Evolutionary conservation across 257 asterid species (phyloP).

Genomic region (Forsythia viridissima): DNA sequence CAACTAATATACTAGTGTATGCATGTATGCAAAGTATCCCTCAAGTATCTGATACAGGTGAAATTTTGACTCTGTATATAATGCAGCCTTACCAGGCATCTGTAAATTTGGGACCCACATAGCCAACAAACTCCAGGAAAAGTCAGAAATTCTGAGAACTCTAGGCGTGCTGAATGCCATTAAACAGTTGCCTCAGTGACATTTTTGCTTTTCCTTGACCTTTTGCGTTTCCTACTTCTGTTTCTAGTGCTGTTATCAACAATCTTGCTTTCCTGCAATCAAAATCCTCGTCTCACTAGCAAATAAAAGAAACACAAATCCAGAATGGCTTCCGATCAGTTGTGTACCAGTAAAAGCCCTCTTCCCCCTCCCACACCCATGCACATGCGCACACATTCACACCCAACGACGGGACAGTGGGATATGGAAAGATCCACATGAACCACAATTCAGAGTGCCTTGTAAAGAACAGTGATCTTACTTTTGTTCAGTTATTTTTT

Average conservation of each 20-base stretch:
- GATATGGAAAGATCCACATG: background rate
- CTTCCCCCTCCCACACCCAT: background rate
- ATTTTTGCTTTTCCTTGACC: constrained; percentile 40
- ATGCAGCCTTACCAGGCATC: constrained; percentile 7
- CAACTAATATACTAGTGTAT: background rate
- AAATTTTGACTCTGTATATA: constrained; percentile 5
- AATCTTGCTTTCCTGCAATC: constrained; percentile 31
- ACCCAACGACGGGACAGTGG: background rate
- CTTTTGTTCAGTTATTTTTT: background rate
- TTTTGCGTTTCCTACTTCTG: constrained; percentile 46
- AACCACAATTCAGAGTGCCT: background rate
- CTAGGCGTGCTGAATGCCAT: constrained; percentile 10
- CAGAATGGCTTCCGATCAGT: constrained; percentile 2
- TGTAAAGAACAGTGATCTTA: background rate
- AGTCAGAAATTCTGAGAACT: background rate
- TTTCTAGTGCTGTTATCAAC: constrained; percentile 20
- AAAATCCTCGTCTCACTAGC: constrained; percentile 20
- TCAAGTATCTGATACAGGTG: background rate
- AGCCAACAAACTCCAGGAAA: constrained; percentile 18
- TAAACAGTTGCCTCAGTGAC: constrained; percentile 22
- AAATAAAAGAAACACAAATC: background rate
- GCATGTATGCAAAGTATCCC: constrained; percentile 2
- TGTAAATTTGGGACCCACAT: constrained; percentile 10
- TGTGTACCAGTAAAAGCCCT: background rate
- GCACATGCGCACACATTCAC: background rate